Conservation (phyloP, 2,329 filamentous ascomycete genomes). For the Xylogone sp. region DNA sequence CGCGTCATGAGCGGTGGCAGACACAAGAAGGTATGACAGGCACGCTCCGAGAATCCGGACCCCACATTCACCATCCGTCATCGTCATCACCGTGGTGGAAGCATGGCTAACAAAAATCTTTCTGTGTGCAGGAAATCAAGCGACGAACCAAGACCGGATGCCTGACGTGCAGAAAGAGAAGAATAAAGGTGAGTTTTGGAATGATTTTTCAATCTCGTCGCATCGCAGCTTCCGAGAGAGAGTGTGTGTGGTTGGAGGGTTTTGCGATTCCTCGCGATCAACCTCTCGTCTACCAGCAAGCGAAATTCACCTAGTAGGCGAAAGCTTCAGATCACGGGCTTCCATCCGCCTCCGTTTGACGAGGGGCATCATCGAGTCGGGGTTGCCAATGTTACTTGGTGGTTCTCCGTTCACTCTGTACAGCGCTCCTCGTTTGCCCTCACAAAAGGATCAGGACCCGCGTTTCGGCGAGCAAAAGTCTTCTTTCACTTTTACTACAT, state of each 20-base stretch:
- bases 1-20: slow-evolving; percentile 57
- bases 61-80: background rate
- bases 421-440: background rate
- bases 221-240: background rate
- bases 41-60: slow-evolving; percentile 10
- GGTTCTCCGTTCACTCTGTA: background rate
- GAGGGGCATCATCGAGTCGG: background rate
- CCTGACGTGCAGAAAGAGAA: slow-evolving; percentile 58
- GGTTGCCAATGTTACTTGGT: background rate
- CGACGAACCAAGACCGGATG: slow-evolving; percentile 73
- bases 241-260: slow-evolving; percentile 8
- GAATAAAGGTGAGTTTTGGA: slow-evolving; percentile 63
- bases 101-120: slow-evolving; percentile 15
- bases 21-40: slow-evolving; percentile 45
- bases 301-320: slow-evolving; percentile 32
- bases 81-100: background rate
- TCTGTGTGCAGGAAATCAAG: slow-evolving; percentile 61
- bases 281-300: slow-evolving; percentile 30
- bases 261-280: slow-evolving; percentile 24
- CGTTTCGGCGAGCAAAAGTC: background rate
- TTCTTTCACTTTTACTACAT: background rate
- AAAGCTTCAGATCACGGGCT: slow-evolving; percentile 14
- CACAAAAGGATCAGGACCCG: background rate
- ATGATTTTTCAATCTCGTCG: slow-evolving; percentile 13
- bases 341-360: background rate